Evolutionary conservation across 352 stramenopile genomes (phyloP).

Genomic region (Globisporangium barbulae): DNA sequence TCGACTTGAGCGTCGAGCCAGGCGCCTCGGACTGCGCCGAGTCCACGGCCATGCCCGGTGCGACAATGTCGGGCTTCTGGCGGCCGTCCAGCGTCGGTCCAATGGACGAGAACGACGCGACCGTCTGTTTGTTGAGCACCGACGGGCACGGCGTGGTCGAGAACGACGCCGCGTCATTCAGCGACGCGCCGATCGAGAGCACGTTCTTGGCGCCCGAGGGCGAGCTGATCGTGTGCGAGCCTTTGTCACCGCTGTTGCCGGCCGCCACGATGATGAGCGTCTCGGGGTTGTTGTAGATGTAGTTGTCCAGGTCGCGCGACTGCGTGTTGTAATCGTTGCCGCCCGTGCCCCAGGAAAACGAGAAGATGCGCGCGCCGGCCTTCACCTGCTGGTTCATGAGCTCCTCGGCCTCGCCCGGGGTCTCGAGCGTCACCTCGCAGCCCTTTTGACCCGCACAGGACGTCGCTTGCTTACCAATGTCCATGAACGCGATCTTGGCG

Average conservation of each 20-base stretch:
- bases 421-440: slow-evolving; percentile 67
- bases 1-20: slow-evolving; percentile 52
- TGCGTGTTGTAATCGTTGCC: slow-evolving; percentile 82
- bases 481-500: slow-evolving; percentile 86
- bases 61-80: slow-evolving; percentile 88
- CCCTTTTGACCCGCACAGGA: slow-evolving; percentile 37
- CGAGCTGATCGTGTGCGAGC: slow-evolving; percentile 72
- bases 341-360: slow-evolving; percentile 79
- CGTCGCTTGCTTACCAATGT: slow-evolving; percentile 66
- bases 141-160: slow-evolving; percentile 35
- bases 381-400: slow-evolving; percentile 61
- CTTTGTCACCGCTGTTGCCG: slow-evolving; percentile 85
- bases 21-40: slow-evolving; percentile 66
- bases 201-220: slow-evolving; percentile 84
- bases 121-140: slow-evolving; percentile 67
- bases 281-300: slow-evolving; percentile 84
- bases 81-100: slow-evolving; percentile 81
- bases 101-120: slow-evolving; percentile 82
- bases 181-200: slow-evolving; percentile 75
- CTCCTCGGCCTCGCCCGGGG: slow-evolving; percentile 58
- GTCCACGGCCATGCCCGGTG: slow-evolving; percentile 75
- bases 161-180: slow-evolving; percentile 62
- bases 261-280: slow-evolving; percentile 85
- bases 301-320: slow-evolving; percentile 75
- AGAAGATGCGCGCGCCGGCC: slow-evolving; percentile 78